Percentiles rank a stretch among this genome's conserved stretches.
These are phyloP conservation scores for Eucalyptus leucophloia DNA, from an alignment of 345 rosid genomes.

Conservation along the genomic window DNA sequence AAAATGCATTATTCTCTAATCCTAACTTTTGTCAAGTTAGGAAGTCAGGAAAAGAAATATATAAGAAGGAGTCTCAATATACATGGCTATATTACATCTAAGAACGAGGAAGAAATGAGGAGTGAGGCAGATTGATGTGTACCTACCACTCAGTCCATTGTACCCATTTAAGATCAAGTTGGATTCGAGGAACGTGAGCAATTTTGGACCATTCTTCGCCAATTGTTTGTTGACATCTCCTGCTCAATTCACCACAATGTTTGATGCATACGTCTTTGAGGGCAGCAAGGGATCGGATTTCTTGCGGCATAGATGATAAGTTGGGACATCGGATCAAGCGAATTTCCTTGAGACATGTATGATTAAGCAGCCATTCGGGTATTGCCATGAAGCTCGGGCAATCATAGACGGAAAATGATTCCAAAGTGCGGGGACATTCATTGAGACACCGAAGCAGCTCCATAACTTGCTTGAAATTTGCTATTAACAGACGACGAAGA, in stretches of 20 bases:
- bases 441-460: background rate
- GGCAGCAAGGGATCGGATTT: background rate
- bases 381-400: background rate
- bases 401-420: background rate
- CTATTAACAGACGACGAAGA: accelerated
- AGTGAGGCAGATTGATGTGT: background rate
- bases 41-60: too few species aligned
- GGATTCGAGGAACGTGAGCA: background rate
- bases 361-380: background rate
- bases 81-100: background rate
- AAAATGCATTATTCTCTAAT: background rate
- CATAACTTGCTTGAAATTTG: background rate
- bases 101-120: background rate
- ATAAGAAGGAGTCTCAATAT: background rate
- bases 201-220: background rate
- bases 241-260: background rate
- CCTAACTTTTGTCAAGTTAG: background rate
- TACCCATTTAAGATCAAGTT: background rate
- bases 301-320: background rate
- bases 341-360: background rate
- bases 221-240: background rate
- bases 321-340: background rate
- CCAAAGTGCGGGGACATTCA: background rate
- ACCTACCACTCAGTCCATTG: background rate
- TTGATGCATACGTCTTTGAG: background rate